A percentile compares a stretch with the other conserved stretches of the same genome.
phyloP scores from a whole-genome alignment of 768 basidiomycete species.

The Paxillus rubicundulus region DNA sequence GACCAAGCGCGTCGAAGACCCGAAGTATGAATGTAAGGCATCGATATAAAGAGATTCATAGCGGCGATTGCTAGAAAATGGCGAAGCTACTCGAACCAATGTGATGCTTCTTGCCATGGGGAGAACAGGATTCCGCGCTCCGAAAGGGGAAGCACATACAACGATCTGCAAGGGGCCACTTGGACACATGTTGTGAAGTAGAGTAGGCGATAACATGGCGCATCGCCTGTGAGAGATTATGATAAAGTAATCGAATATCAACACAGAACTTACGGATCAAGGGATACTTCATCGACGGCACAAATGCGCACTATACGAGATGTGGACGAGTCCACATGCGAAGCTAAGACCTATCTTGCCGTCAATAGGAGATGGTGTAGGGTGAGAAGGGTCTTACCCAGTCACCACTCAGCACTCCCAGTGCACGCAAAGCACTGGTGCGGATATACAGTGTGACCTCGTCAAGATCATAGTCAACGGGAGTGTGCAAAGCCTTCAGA shows the following conservation, averaged over 20 bases:
- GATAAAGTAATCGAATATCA: constrained; percentile 15
- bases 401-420: constrained; percentile 71
- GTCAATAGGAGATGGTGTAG: background rate
- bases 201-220: constrained; percentile 40
- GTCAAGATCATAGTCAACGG: constrained; percentile 39
- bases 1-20: constrained; percentile 50
- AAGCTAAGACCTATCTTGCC: constrained; percentile 48
- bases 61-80: constrained; percentile 58
- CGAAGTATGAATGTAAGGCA: constrained; percentile 65
- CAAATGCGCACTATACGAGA: constrained; percentile 58
- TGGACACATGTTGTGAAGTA: constrained; percentile 52
- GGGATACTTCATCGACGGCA: constrained; percentile 46
- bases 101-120: constrained; percentile 70
- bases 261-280: constrained; percentile 26
- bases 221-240: constrained; percentile 35
- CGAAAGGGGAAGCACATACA: constrained; percentile 59
- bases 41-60: constrained; percentile 63
- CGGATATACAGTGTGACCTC: constrained; percentile 60
- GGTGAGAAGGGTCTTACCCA: constrained; percentile 53
- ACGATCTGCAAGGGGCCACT: constrained; percentile 30
- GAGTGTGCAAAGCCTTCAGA: constrained; percentile 32
- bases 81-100: constrained; percentile 78
- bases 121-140: constrained; percentile 53
- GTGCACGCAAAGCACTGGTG: constrained; percentile 58
- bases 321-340: constrained; percentile 31